A percentile compares a stretch with the other conserved stretches of the same genome.
Conservation (phyloP, 2,329 filamentous ascomycete genomes). For the Dothideomycetes sp. region DNA sequence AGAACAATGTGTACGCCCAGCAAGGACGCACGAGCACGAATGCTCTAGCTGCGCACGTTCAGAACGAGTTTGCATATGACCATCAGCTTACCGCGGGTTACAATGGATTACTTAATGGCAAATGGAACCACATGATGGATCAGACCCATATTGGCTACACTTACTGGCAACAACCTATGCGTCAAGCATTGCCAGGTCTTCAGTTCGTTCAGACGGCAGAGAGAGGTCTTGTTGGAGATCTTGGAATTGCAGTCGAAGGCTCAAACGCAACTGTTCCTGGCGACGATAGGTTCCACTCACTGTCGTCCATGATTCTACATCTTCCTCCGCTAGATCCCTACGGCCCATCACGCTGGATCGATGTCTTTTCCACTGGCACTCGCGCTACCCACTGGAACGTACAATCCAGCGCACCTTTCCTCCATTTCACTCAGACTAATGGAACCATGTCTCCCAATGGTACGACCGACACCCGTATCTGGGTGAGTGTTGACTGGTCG, state of each 20-base stretch:
- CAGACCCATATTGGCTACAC: slow-evolving; percentile 39
- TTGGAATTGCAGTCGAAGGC: slow-evolving; percentile 56
- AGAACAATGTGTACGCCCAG: slow-evolving; percentile 46
- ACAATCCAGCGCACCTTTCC: slow-evolving; percentile 38
- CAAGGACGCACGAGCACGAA: slow-evolving; percentile 52
- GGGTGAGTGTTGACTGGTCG: slow-evolving; percentile 49
- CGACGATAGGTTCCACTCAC: slow-evolving; percentile 51
- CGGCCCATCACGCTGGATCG: slow-evolving; percentile 50
- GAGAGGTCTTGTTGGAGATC: slow-evolving; percentile 50
- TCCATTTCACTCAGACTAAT: slow-evolving; percentile 41
- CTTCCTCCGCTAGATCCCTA: slow-evolving; percentile 52
- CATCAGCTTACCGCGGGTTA: slow-evolving; percentile 48
- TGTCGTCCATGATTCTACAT: slow-evolving; percentile 44
- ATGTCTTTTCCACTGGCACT: slow-evolving; percentile 53
- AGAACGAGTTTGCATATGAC: slow-evolving; percentile 49
- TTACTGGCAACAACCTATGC: slow-evolving; percentile 56
- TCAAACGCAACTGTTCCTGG: slow-evolving; percentile 59
- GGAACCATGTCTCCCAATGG: slow-evolving; percentile 42
- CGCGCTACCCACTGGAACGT: slow-evolving; percentile 45
- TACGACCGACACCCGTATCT: slow-evolving; percentile 44
- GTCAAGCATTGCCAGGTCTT: slow-evolving; percentile 55
- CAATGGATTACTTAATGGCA: slow-evolving; percentile 50
- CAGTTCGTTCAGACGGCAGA: slow-evolving; percentile 51
- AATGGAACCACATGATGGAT: slow-evolving; percentile 55
- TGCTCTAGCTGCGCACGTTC: slow-evolving; percentile 41